Evolutionary conservation across 495 filamentous ascomycete genomes (phyloP).

Genomic region (Articulospora tetracladia): DNA sequence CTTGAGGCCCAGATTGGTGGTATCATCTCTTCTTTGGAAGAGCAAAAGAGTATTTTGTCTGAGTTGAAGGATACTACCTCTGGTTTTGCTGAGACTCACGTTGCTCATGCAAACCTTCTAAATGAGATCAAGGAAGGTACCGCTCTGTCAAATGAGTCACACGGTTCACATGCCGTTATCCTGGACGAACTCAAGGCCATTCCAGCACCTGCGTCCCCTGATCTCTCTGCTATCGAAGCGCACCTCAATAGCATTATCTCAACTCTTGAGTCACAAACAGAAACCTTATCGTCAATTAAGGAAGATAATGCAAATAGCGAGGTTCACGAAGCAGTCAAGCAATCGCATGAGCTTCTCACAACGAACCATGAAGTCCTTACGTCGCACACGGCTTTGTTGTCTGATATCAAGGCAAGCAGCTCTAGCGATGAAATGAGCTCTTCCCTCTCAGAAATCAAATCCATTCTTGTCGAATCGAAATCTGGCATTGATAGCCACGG

Average conservation of each 20-base stretch:
- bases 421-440: conserved; percentile 17
- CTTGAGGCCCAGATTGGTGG: conserved; percentile 1
- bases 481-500: conserved; percentile 15
- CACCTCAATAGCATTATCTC: conserved; percentile 17
- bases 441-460: conserved; percentile 17
- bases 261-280: conserved; percentile 15
- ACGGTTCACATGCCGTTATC: conserved; percentile 10
- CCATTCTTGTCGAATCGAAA: conserved; percentile 17
- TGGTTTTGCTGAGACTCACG: conserved; percentile 9
- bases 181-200: conserved; percentile 15
- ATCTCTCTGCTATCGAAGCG: conserved; percentile 14
- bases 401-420: conserved; percentile 7
- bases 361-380: conserved; percentile 17
- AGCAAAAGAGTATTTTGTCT: conserved; percentile 4
- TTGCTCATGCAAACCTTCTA: conserved; percentile 6
- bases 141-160: conserved; percentile 14
- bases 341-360: conserved; percentile 14
- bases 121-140: conserved; percentile 11
- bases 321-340: conserved; percentile 8
- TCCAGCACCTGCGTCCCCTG: conserved; percentile 5
- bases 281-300: conserved; percentile 14
- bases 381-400: conserved; percentile 15
- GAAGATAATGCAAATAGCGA: conserved; percentile 3
- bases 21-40: conserved; percentile 7
- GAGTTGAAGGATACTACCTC: conserved; percentile 1